Evolutionary conservation across 2,329 filamentous ascomycete genomes (phyloP), one percentile per base, ranked within the genome.

Genomic region (Colletotrichum melonis): DNA sequence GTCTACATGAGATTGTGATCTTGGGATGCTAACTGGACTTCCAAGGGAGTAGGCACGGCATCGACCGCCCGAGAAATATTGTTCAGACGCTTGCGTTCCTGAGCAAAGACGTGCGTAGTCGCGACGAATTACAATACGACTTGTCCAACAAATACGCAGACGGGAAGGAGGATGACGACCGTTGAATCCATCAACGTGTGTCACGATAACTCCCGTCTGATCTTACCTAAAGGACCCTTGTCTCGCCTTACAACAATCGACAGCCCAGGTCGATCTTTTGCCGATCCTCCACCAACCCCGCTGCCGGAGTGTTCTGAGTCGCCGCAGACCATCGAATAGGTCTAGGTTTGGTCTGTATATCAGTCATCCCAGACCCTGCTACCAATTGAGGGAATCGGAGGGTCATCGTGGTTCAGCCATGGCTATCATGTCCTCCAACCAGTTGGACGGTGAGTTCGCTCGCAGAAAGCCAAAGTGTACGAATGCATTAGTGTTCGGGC

Each of bases 251-350:
- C 42, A 32, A 24, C 38, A 55, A 30, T 32, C 22, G 58, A 28
- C 56, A 35, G 35, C 32, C 6, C 3, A 38, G 24, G 58, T 54
- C 54, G 58, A 69, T 72, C 69, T 49, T 5, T 42, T 56, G 59
- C 54, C 42, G 66, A 69, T 69, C 69, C 42, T 30, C 59, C 69
- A 24, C 26, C 5, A 26, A 72, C 65, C 66, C 69, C 58, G 67
- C 69, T 16, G 16, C 30, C 26, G 9, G 14, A 26, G 30, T 58
- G 3, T 63, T 55, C 5, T n/a, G 30, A 35, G 59, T 59, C 54
- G 69, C 24, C 11, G 63, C 62, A 64, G n/a, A 42, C 24, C 24
- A 12, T 11, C 35, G 19, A 35, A 16, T 6, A 32, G n/a, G n/a
- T 32, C 16, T 30, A 22, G 14, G 63, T 57, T 49, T 14, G 6